Conservation (phyloP, 2,329 filamentous ascomycete species). For the Ophiognomonia clavigignenti-juglandacearum region DNA sequence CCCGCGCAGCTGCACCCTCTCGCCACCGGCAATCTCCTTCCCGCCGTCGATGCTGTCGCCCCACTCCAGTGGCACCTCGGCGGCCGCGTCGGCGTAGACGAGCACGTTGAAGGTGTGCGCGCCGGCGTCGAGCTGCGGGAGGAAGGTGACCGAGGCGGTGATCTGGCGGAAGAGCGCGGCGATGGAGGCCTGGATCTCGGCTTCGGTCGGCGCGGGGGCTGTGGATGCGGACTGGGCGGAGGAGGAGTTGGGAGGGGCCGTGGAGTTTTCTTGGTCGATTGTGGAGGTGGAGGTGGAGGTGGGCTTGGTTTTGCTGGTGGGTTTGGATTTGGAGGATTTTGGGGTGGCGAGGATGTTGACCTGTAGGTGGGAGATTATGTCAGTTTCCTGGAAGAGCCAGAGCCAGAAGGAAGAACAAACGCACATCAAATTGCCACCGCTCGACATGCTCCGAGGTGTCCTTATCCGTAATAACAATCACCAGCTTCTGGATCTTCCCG, state of each 20-base stretch:
- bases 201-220: slow-evolving; percentile 74
- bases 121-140: slow-evolving; percentile 79
- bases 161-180: slow-evolving; percentile 97
- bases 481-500: slow-evolving; percentile 94
- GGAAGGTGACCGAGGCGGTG: slow-evolving; percentile 93
- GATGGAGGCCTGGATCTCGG: slow-evolving; percentile 92
- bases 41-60: slow-evolving; percentile 79
- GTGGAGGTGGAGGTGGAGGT: slow-evolving; percentile 43
- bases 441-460: slow-evolving; percentile 96
- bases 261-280: slow-evolving; percentile 66
- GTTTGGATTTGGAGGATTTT: slow-evolving; percentile 43
- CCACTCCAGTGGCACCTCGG: slow-evolving; percentile 96
- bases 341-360: slow-evolving; percentile 33
- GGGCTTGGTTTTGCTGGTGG: slow-evolving; percentile 51
- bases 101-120: slow-evolving; percentile 99
- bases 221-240: slow-evolving; percentile 21
- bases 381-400: too few species aligned
- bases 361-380: slow-evolving; percentile 22
- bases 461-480: slow-evolving; percentile 94
- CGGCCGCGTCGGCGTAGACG: slow-evolving; percentile 95
- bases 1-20: slow-evolving; percentile 90
- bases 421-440: slow-evolving; percentile 95
- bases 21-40: slow-evolving; percentile 90
- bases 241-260: slow-evolving; percentile 29
- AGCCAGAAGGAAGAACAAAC: too few species aligned